These are phyloP conservation scores for Xylariales sp. DNA, from an alignment of 2,329 filamentous ascomycete species.

Conservation along the genomic window DNA sequence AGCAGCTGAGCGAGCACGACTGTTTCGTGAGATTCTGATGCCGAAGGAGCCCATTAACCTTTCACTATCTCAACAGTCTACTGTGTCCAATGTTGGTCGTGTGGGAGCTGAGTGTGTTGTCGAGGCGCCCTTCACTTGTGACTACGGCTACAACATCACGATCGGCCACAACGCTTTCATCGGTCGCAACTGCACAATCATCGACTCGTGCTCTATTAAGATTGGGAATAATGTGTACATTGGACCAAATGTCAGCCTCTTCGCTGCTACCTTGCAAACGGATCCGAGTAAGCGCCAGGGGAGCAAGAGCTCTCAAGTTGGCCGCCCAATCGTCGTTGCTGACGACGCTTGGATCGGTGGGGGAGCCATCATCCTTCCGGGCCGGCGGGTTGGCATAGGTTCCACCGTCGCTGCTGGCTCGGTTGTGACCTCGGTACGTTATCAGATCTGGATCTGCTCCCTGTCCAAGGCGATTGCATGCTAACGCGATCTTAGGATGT, in stretches of 20 bases:
- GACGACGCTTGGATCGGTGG: slow-evolving; percentile 83
- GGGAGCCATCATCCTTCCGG: slow-evolving; percentile 71
- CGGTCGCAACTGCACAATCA: slow-evolving; percentile 76
- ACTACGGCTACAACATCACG: slow-evolving; percentile 92
- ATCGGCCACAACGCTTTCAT: slow-evolving; percentile 84
- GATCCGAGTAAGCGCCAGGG: slow-evolving; percentile 72
- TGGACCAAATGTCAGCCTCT: slow-evolving; percentile 82
- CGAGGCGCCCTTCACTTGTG: slow-evolving; percentile 84
- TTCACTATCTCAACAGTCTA: slow-evolving; percentile 49
- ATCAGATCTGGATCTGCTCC: not conserved
- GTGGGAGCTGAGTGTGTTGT: slow-evolving; percentile 75
- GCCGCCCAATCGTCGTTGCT: slow-evolving; percentile 70
- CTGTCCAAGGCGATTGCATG: too few species aligned
- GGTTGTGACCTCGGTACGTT: slow-evolving; percentile 70
- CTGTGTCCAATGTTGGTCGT: slow-evolving; percentile 51
- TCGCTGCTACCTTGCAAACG: slow-evolving; percentile 67
- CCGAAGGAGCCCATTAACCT: slow-evolving; percentile 53
- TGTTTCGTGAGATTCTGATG: slow-evolving; percentile 69
- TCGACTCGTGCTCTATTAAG: slow-evolving; percentile 77
- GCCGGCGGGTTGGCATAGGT: slow-evolving; percentile 75
- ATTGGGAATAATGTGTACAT: slow-evolving; percentile 76
- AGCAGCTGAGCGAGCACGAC: slow-evolving; percentile 59
- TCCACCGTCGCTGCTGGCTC: slow-evolving; percentile 77
- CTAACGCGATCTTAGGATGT: slow-evolving; percentile 43
- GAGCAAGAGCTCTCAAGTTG: slow-evolving; percentile 65